These are phyloP conservation scores for Ophiosphaerella herpotricha DNA, from an alignment of 2,329 filamentous ascomycete species.

Conservation along the genomic window DNA sequence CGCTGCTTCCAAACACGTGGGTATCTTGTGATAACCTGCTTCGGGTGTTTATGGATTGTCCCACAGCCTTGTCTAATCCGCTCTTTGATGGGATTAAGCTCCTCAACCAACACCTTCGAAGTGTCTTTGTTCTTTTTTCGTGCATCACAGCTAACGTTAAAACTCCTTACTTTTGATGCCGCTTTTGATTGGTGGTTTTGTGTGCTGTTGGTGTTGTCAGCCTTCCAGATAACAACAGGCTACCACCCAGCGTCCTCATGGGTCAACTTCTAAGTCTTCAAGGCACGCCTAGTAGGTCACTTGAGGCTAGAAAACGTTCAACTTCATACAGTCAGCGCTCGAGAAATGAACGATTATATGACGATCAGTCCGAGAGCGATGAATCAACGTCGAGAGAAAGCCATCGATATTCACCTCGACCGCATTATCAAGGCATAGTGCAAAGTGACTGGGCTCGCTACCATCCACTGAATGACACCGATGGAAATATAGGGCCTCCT, in stretches of 20 bases:
- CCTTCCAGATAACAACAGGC: neutral
- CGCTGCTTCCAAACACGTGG: slow-evolving; percentile 1
- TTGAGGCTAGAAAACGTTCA: neutral
- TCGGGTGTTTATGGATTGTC: neutral
- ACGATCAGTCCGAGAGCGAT: neutral
- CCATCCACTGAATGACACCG: neutral
- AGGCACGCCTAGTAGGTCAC: neutral
- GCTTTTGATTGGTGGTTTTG: no score
- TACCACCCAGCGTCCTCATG: slow-evolving; percentile 6
- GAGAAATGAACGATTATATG: neutral
- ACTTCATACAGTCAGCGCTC: neutral
- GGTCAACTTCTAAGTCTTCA: slow-evolving; percentile 10
- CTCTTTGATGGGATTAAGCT: slow-evolving; percentile 2
- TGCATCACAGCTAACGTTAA: neutral
- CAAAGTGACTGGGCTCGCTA: neutral
- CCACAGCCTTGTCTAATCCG: slow-evolving; percentile 2
- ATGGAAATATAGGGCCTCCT: neutral
- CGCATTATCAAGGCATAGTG: neutral
- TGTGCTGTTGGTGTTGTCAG: neutral
- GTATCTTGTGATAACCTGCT: neutral
- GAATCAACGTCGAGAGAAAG: neutral
- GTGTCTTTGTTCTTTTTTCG: neutral
- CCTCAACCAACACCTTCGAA: neutral
- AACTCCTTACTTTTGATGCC: no score
- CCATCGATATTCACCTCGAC: neutral